Conservation (phyloP, 805 yeast species). For the Yarrowia sp. region DNA sequence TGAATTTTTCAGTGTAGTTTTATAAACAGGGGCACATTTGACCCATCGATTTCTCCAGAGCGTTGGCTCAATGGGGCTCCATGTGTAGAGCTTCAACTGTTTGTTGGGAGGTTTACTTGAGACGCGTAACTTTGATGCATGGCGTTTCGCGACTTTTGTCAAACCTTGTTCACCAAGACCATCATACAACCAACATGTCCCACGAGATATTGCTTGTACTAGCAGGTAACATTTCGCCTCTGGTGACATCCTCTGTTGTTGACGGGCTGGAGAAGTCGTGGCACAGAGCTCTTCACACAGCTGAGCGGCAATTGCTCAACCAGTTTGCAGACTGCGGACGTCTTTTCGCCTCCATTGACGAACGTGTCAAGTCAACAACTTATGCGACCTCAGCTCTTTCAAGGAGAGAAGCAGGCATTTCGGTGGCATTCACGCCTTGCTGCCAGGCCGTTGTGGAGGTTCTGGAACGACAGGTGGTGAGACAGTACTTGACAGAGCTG, state of each 20-base stretch:
- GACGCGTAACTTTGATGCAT: background rate
- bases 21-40: too few relatives aligned
- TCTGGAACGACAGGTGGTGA: background rate
- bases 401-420: slow-evolving; percentile 29
- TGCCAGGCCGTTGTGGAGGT: slow-evolving; percentile 16
- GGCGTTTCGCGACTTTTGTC: background rate
- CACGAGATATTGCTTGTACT: slow-evolving; percentile 34
- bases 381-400: slow-evolving; percentile 15
- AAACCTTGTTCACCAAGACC: background rate
- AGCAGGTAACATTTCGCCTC: slow-evolving; percentile 31
- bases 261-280: slow-evolving; percentile 2
- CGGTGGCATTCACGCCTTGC: slow-evolving; percentile 27
- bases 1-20: too few relatives aligned
- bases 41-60: too few relatives aligned
- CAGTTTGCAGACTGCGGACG: slow-evolving; percentile 31
- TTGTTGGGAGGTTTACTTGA: too few relatives aligned
- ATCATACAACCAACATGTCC: slow-evolving; percentile 30
- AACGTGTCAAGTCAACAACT: background rate
- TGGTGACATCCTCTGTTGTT: slow-evolving; percentile 2
- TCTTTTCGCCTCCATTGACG: slow-evolving; percentile 28
- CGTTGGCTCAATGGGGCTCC: too few relatives aligned
- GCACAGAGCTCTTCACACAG: slow-evolving; percentile 29
- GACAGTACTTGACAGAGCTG: slow-evolving; percentile 17
- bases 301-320: slow-evolving; percentile 30
- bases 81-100: too few relatives aligned